Percentiles rank a stretch among this genome's conserved stretches.
These are phyloP conservation scores for Fusarium bulbicola DNA, from an alignment of 2,329 filamentous ascomycete species.

Conservation along the genomic window DNA sequence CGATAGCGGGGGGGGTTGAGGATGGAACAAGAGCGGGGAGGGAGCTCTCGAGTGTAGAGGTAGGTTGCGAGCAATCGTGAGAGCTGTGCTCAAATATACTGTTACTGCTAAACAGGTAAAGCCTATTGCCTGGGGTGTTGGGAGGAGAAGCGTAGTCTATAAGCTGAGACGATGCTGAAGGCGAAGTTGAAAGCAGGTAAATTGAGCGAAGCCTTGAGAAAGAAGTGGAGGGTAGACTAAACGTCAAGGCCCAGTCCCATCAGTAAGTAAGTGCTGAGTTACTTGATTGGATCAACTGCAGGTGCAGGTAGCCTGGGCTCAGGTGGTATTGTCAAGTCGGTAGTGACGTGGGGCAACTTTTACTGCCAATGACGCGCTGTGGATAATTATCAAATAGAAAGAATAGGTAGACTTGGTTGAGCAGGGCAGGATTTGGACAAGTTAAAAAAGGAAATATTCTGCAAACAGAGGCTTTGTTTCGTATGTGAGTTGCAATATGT, in stretches of 20 bases:
- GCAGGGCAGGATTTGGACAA: constrained; percentile 7
- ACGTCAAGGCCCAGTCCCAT: not conserved
- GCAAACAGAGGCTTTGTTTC: not conserved
- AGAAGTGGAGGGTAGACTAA: not conserved
- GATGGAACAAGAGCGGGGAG: constrained; percentile 8
- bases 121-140: not conserved
- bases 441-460: not conserved
- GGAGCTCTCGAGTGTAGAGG: not conserved
- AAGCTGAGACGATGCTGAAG: not conserved
- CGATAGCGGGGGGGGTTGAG: constrained; percentile 12
- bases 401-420: not conserved
- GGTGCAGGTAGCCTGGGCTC: not conserved
- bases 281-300: constrained; percentile 1
- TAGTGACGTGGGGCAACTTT: constrained; percentile 35
- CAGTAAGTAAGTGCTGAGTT: constrained; percentile 1
- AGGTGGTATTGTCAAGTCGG: constrained; percentile 8
- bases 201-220: constrained; percentile 3
- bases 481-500: not conserved
- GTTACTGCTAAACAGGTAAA: not conserved
- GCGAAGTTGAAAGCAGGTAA: constrained; percentile 24
- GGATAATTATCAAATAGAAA: constrained; percentile 2
- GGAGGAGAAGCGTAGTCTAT: not conserved
- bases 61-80: not conserved
- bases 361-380: constrained; percentile 32
- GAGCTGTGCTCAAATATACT: not conserved